Conservation (phyloP, 2,329 filamentous ascomycete genomes). For the Colletotrichum sublineola region DNA sequence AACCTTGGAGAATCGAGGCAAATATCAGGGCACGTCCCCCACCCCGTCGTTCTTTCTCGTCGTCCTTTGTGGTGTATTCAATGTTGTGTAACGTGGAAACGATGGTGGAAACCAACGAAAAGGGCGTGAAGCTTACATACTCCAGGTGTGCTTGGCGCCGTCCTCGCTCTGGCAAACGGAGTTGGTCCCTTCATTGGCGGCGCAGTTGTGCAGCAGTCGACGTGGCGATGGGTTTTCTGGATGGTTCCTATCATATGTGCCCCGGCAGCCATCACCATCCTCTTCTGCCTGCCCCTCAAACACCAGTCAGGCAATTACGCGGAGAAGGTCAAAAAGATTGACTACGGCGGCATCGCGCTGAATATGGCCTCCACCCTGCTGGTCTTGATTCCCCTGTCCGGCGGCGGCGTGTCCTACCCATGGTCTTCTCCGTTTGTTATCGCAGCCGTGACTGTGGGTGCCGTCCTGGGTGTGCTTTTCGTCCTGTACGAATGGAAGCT, state of each 20-base stretch:
- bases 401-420: conserved; percentile 47
- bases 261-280: conserved; percentile 44
- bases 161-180: conserved; percentile 53
- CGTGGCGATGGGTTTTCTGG: conserved; percentile 52
- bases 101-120: too few species aligned
- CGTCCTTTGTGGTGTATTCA: too few species aligned
- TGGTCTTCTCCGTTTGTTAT: conserved; percentile 48
- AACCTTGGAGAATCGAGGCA: conserved; percentile 52
- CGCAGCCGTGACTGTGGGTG: conserved; percentile 44
- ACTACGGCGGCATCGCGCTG: conserved; percentile 48
- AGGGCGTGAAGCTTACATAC: background rate
- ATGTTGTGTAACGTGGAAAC: too few species aligned
- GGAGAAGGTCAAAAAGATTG: conserved; percentile 47
- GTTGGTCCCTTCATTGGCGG: conserved; percentile 54
- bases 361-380: conserved; percentile 47
- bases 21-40: conserved; percentile 46
- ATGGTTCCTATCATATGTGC: conserved; percentile 46
- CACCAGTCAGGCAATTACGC: conserved; percentile 46
- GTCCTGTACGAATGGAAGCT: conserved; percentile 49
- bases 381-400: conserved; percentile 47
- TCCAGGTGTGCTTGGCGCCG: conserved; percentile 45
- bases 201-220: conserved; percentile 46
- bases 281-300: conserved; percentile 47
- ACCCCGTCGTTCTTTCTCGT: too few species aligned
- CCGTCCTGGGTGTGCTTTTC: conserved; percentile 44